Base-by-base conservation (phyloP, 495 filamentous ascomycete species). In the Penicillium mononematosum region DNA sequence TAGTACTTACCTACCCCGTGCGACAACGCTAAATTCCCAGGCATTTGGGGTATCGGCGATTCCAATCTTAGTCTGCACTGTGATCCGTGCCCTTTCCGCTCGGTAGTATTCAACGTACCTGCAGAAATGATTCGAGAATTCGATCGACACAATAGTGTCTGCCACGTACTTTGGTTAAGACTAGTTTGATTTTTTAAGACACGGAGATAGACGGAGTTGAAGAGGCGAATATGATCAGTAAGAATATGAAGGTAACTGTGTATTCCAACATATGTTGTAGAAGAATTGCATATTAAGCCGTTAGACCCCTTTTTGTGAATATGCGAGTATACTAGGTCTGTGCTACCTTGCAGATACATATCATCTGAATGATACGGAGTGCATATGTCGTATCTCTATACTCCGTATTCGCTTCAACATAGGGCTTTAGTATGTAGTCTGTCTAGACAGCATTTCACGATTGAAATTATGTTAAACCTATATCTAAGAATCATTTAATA, bases 1-100 rank as follows among this genome's bases (percentile, higher is more conserved):
- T 5, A 4, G 11, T 31, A 12, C 16, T 3, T 17, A 48, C 49
- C 42, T 61, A 46, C 54, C 42, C 58, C 58, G 57, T 63, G 49
- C 49, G 34, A 45, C 9, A 25, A 32, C 19, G 45, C 57, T 42
- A 43, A 43, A 25, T 31, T 31, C 45, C 55, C 53, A 55, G 22
- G 44, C 52, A 55, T 31, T 20, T 45, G 53, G 5, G 19, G 51
- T 25, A 45, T 55, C 22, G 32, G 44, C 43, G 36, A 55, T 45
- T 45, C 50, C 32, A 38, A 53, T 55, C 53, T 55, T 8, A 41
- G 32, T 32, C n/a, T 34, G 16, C 42, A 45, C 24, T 39, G 34
- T 47, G 53, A 55, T 55, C 53, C 32, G 53, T 55, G 53, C 53
- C 31, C 32, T 17, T 55, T 45, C 53, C 53, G 36, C 29, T 47